phyloP scores from a whole-genome alignment of 768 basidiomycete species.

The Floccularia luteovirens region DNA sequence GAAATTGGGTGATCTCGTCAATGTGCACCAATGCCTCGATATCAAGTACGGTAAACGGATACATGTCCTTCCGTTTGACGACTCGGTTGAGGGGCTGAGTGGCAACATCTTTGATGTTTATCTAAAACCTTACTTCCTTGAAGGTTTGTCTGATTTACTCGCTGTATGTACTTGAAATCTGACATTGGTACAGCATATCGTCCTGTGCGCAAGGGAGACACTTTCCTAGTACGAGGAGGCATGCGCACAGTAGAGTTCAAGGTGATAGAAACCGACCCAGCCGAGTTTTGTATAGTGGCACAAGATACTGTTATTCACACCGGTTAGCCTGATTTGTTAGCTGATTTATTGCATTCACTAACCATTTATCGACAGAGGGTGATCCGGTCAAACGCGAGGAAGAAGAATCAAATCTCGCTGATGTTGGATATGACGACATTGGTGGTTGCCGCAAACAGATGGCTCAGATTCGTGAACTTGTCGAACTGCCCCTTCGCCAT shows the following conservation, averaged over 20 bases:
- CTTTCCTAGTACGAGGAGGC: constrained; percentile 97
- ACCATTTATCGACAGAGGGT: constrained; percentile 61
- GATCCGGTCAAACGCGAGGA: constrained; percentile 99
- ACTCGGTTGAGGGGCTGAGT: constrained; percentile 95
- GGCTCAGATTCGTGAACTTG: constrained; percentile 99
- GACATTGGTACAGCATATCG: constrained; percentile 59
- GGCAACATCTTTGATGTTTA: constrained; percentile 99
- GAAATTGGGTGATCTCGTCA: constrained; percentile 94
- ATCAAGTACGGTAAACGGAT: constrained; percentile 99
- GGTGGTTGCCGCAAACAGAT: constrained; percentile 99
- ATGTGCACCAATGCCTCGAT: constrained; percentile 92
- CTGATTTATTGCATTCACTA: constrained; percentile 9
- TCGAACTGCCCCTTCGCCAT: constrained; percentile 95
- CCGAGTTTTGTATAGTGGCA: constrained; percentile 98
- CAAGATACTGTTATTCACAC: constrained; percentile 98
- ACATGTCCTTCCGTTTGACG: constrained; percentile 95
- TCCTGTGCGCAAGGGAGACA: constrained; percentile 94
- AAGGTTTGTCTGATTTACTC: constrained; percentile 42
- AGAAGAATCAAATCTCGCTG: constrained; percentile 92
- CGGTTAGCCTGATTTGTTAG: constrained; percentile 30
- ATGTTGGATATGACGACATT: constrained; percentile 98
- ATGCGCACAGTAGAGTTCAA: constrained; percentile 99
- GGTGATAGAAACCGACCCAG: constrained; percentile 95
- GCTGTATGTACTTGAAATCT: neutral
- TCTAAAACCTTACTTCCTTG: constrained; percentile 98